Base-by-base conservation (phyloP, 257 asterid genomes). In the Primulina huaijiensis region DNA sequence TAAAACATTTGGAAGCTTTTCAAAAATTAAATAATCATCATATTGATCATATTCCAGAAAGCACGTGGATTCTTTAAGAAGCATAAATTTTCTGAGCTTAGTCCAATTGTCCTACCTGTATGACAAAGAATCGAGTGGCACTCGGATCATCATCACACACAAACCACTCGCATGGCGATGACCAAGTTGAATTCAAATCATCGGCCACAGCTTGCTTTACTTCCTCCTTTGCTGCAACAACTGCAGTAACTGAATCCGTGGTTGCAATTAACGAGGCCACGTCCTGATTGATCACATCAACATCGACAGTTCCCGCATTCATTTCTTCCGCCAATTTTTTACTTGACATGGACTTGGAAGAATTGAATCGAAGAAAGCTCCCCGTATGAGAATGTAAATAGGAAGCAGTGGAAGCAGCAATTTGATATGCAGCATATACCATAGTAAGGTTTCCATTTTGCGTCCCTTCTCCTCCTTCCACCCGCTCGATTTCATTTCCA, bases 171-270 rank as follows among this genome's bases (percentile, higher is more conserved):
- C 99, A 94, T 1, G 99, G 99, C 2, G 95, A 88, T 34, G 96
- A 89, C 56, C 30, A 76, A 46, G 77, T 78, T 17, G 97, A 94
- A 57, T 86, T 94, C 59, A 94, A 75, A 82, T 91, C 97, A 77
- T 94, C 98, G 20, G 99, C 99, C 43, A 91, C 97, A 37, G 98
- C 97, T 75, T 94, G 98, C 78, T 94, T 94, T 34, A 91, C 96
- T 80, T 89, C 97, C 84, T 94, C 99, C 78, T 94, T 88, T 34
- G 99, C 97, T 74, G 99, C 97, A 77, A 94, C 97, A 60, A 89
- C 99, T 0, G 97, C 82, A 7, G 98, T 91, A 64, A 91, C 95
- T 0, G 99, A 94, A 62, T 91, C 97, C 0, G 97, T 89, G 77
- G 96, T 87, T 20, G 89, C 96, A 88, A 86, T 86, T 64, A 90